Evolutionary conservation across 192 early-diverging fungal genomes (phyloP).

Genomic region (Phlyctochytrium planicorne): DNA sequence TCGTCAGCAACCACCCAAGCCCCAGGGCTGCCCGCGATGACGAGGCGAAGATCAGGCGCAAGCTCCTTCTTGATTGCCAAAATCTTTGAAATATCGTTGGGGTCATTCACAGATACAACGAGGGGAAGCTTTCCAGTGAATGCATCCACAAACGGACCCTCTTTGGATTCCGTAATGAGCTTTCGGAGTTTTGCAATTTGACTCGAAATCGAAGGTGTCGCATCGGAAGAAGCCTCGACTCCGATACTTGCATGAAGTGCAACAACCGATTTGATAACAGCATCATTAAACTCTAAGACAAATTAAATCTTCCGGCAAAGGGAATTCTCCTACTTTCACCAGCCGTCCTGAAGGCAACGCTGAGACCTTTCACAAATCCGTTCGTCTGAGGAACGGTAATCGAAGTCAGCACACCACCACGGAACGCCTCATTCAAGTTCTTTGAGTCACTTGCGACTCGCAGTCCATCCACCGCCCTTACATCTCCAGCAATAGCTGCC

Average conservation of each 20-base stretch:
- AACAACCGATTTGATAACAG: constrained; percentile 49
- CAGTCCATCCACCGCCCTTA: constrained; percentile 65
- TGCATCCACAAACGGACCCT: constrained; percentile 16
- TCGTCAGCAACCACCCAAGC: constrained; percentile 62
- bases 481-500: constrained; percentile 30
- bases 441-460: constrained; percentile 45
- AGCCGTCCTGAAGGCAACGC: constrained; percentile 67
- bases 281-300: constrained; percentile 33
- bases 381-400: constrained; percentile 55
- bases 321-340: constrained; percentile 40
- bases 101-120: constrained; percentile 25
- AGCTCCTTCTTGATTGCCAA: constrained; percentile 55
- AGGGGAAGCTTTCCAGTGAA: constrained; percentile 23
- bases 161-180: not conserved
- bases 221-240: constrained; percentile 9
- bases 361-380: constrained; percentile 59
- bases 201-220: constrained; percentile 21
- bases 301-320: constrained; percentile 2
- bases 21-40: constrained; percentile 68
- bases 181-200: constrained; percentile 28
- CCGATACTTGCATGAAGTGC: constrained; percentile 66
- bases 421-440: constrained; percentile 10
- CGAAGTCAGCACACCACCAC: constrained; percentile 50
- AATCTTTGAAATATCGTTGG: constrained; percentile 61
- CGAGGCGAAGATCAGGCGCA: constrained; percentile 9